A percentile compares a stretch with the other conserved stretches of the same genome.
phyloP scores from a whole-genome alignment of 768 basidiomycete species.

The Xerocomellus dryophilus region DNA sequence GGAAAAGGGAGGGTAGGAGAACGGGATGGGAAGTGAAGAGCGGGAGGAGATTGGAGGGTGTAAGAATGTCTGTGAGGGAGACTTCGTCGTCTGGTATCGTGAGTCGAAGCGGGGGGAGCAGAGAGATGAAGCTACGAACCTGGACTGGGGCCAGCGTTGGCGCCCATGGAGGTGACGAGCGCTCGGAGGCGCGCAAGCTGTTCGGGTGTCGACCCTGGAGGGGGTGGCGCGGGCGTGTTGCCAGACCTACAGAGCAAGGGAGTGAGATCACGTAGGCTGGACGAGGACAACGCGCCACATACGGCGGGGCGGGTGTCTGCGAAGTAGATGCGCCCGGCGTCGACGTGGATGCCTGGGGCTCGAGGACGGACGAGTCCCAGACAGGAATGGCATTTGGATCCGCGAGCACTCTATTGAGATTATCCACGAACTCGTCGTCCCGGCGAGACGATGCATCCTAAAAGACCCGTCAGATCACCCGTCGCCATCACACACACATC shows the following conservation, averaged over 20 bases:
- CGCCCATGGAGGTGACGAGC: constrained; percentile 47
- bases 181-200: constrained; percentile 62
- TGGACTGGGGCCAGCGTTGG: constrained; percentile 22
- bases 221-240: constrained; percentile 4
- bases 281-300: background rate
- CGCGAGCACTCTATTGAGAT: constrained; percentile 67
- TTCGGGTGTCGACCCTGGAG: constrained; percentile 46
- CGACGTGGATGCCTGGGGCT: constrained; percentile 48
- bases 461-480: background rate
- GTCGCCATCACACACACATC: background rate
- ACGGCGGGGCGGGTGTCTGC: constrained; percentile 33
- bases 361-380: constrained; percentile 47
- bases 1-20: constrained; percentile 67
- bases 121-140: constrained; percentile 9
- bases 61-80: constrained; percentile 72
- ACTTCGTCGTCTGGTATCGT: constrained; percentile 41
- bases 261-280: background rate
- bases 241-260: constrained; percentile 6
- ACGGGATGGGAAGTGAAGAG: constrained; percentile 70
- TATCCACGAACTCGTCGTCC: constrained; percentile 70
- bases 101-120: background rate
- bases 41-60: constrained; percentile 66
- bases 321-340: constrained; percentile 31
- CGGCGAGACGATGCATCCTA: constrained; percentile 66
- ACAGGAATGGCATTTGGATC: constrained; percentile 61